Evolutionary conservation across 805 yeast species (phyloP), one percentile per base, ranked within the genome.

Genomic region (Debaryomyces hansenii): DNA sequence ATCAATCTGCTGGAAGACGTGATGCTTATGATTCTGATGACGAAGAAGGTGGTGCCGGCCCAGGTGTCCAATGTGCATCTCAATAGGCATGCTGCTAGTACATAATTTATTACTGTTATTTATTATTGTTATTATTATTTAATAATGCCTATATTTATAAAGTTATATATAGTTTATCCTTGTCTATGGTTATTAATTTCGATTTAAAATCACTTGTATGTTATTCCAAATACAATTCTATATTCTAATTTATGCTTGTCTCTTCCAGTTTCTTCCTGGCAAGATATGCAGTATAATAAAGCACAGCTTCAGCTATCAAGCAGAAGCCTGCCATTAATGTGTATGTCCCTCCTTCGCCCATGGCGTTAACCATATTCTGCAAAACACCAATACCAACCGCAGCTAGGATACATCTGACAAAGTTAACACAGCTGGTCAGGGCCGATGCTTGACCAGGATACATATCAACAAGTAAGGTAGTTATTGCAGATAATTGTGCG

Each of bases 61-160:
- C 78, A 53, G 88, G 90, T 58, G 95, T 88, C 47, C 95, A 90
- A 80, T 90, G 97, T 81, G 96, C 96, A 54, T 86, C 92, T 64
- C 97, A 90, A 79, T 90, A 80, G 70, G 49, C 46, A 29, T 46
- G n/a, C 29, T 24, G 11, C 4, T 24, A 18, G 42, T 39, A 24
- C 15, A 37, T 21, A 10, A 20, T 21, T 15, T 28, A 20, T 31
- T 33, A 31, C 16, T 21, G 33, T 32, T 35, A 33, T 40, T 16
- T 29, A 12, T 24, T 37, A 39, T 5, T 31, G 7, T 39, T 39
- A 4, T 31, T 29, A 27, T 39, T 28, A 27, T 10, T 28, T 16
- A 10, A 37, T 37, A 32, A 15, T 32, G 4, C n/a, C 38, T 35
- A 35, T 16, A 18, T 8, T 24, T 24, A 24, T 24, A 24, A 24